A percentile compares a stretch with the other conserved stretches of the same genome.
Conservation (phyloP, 2,329 filamentous ascomycete species). For the Fusarium abutilonis region DNA sequence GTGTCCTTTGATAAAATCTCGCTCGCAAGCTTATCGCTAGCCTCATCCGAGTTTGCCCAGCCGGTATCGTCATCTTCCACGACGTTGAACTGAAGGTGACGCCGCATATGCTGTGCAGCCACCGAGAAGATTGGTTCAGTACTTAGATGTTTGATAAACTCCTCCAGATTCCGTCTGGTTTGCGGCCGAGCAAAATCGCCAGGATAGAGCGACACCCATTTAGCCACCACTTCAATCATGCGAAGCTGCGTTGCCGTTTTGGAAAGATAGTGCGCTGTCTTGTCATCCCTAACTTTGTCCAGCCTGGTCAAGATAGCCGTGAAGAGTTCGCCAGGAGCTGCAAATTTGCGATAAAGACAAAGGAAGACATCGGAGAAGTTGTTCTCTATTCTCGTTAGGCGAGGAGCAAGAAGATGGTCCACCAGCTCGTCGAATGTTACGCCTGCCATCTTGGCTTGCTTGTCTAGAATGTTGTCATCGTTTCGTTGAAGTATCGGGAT, state of each 20-base stretch:
- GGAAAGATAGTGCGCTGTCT: conserved; percentile 73
- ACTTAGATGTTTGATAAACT: conserved; percentile 79
- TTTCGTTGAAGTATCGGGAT: conserved; percentile 73
- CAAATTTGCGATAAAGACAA: conserved; percentile 93
- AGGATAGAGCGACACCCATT: conserved; percentile 90
- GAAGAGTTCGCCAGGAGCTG: conserved; percentile 81
- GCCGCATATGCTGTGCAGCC: conserved; percentile 84
- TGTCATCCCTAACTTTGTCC: conserved; percentile 74
- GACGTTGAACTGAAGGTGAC: conserved; percentile 76
- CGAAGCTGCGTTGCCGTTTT: conserved; percentile 84
- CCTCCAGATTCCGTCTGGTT: conserved; percentile 76
- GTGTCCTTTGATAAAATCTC: conserved; percentile 54
- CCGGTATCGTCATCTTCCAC: conserved; percentile 89
- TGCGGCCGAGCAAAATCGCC: conserved; percentile 87
- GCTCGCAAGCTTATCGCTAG: conserved; percentile 49
- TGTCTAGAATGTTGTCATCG: conserved; percentile 68
- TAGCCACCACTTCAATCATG: conserved; percentile 83
- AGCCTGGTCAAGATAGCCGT: conserved; percentile 80
- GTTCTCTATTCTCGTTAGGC: conserved; percentile 84
- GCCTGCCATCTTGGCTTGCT: conserved; percentile 61
- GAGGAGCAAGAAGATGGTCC: conserved; percentile 83
- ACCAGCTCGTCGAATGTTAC: conserved; percentile 77
- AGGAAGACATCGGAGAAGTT: conserved; percentile 92
- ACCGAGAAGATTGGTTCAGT: conserved; percentile 83
- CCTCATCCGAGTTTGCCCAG: conserved; percentile 85